phyloP scores from a whole-genome alignment of 2,329 filamentous ascomycete species.

The Ophiosphaerella korrae region DNA sequence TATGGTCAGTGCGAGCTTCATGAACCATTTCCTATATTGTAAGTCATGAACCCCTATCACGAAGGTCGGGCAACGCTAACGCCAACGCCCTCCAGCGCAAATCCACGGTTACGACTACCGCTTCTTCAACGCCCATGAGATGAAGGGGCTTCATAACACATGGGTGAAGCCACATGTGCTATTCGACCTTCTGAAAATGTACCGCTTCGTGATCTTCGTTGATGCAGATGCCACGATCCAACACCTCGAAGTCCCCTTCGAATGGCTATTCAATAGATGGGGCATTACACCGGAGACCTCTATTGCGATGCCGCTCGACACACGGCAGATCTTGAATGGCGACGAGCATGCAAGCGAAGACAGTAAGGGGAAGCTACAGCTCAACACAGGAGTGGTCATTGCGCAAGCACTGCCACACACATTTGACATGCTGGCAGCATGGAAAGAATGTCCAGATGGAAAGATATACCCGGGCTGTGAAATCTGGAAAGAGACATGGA shows the following conservation, averaged over 20 bases:
- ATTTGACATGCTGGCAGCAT: conserved; percentile 36
- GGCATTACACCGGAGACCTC: conserved; percentile 47
- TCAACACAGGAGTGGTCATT: conserved; percentile 50
- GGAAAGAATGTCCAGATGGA: conserved; percentile 38
- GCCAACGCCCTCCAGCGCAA: conserved; percentile 23
- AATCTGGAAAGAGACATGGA: conserved; percentile 34
- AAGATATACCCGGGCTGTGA: conserved; percentile 32
- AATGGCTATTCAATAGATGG: conserved; percentile 56
- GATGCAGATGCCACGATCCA: conserved; percentile 52
- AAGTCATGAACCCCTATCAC: background rate
- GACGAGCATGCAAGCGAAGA: conserved; percentile 40
- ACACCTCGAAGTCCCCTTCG: conserved; percentile 51
- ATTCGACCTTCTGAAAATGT: conserved; percentile 43
- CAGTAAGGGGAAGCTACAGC: conserved; percentile 37
- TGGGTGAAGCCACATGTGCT: conserved; percentile 50
- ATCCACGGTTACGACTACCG: conserved; percentile 56
- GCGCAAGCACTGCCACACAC: conserved; percentile 40
- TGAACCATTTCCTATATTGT: conserved; percentile 50
- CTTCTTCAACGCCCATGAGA: conserved; percentile 45
- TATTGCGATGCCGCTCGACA: conserved; percentile 50
- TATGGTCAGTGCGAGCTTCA: conserved; percentile 45
- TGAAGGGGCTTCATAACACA: conserved; percentile 44
- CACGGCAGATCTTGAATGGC: conserved; percentile 13
- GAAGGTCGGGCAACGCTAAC: background rate
- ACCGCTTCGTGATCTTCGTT: conserved; percentile 51